Evolutionary conservation across 1,139 yeast species (phyloP).

Genomic region (Hyphopichia khmerensis): DNA sequence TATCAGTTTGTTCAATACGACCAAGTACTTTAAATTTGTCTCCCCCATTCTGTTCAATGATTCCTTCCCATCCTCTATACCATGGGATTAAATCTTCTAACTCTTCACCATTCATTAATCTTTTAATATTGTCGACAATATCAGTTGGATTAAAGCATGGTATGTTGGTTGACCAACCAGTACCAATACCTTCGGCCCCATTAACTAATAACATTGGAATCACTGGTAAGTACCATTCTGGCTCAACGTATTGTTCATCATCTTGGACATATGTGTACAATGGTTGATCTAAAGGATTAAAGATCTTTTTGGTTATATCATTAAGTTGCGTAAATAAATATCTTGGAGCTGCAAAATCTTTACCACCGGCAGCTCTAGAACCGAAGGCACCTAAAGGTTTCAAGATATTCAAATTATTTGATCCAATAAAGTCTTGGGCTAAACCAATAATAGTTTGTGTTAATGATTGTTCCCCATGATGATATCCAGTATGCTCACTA

Average conservation of each 20-base stretch:
- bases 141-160: conserved; percentile 90
- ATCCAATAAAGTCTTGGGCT: conserved; percentile 94
- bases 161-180: conserved; percentile 96
- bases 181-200: conserved; percentile 98
- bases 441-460: conserved; percentile 88
- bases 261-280: conserved; percentile 80
- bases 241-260: conserved; percentile 93
- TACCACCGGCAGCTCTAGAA: conserved; percentile 96
- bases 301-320: conserved; percentile 71
- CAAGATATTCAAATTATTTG: conserved; percentile 81
- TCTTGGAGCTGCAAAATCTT: conserved; percentile 98
- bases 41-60: conserved; percentile 58
- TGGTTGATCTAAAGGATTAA: conserved; percentile 79
- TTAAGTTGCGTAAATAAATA: conserved; percentile 88
- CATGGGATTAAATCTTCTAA: conserved; percentile 82
- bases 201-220: conserved; percentile 91
- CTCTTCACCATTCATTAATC: conserved; percentile 72
- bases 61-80: conserved; percentile 96
- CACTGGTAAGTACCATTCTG: conserved; percentile 93
- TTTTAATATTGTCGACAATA: conserved; percentile 69
- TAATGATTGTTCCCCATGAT: conserved; percentile 90
- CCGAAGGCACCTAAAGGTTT: conserved; percentile 97
- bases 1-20: conserved; percentile 75
- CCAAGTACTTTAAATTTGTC: conserved; percentile 80
- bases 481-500: conserved; percentile 88